Conservation (phyloP, 1,284 basidiomycete genomes). For the Trichosporon sp. region DNA sequence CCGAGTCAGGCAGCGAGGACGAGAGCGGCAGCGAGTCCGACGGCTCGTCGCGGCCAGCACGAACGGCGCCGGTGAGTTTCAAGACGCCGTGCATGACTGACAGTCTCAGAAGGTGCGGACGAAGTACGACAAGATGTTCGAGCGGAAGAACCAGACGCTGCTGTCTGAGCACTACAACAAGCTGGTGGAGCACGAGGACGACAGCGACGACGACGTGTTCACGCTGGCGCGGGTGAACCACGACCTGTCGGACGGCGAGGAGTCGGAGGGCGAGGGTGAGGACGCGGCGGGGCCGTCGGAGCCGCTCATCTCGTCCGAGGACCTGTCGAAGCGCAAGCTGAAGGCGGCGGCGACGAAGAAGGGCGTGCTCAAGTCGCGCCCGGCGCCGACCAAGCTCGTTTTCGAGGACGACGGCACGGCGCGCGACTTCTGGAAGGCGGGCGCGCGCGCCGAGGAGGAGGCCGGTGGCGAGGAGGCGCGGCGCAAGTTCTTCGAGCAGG, state of each 20-base stretch:
- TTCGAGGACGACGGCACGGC: slow-evolving; percentile 80
- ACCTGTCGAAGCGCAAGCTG: slow-evolving; percentile 61
- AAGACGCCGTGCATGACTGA: neutral
- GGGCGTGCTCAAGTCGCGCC: slow-evolving; percentile 61
- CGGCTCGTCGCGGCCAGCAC: neutral
- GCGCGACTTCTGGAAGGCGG: slow-evolving; percentile 74
- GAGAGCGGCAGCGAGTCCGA: slow-evolving; percentile 6
- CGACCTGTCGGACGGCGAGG: slow-evolving; percentile 53
- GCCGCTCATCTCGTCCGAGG: slow-evolving; percentile 37
- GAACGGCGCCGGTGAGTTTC: slow-evolving; percentile 1
- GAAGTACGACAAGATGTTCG: slow-evolving; percentile 98
- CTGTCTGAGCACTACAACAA: slow-evolving; percentile 87
- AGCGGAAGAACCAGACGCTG: slow-evolving; percentile 90
- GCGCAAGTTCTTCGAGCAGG: slow-evolving; percentile 64
- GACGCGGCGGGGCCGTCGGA: slow-evolving; percentile 33
- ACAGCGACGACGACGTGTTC: slow-evolving; percentile 71
- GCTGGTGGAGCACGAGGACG: slow-evolving; percentile 66
- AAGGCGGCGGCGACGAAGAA: slow-evolving; percentile 75
- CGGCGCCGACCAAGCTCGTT: slow-evolving; percentile 61
- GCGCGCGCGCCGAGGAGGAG: slow-evolving; percentile 61
- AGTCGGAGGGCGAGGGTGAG: slow-evolving; percentile 48
- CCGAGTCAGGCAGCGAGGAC: slow-evolving; percentile 8
- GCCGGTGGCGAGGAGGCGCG: slow-evolving; percentile 66
- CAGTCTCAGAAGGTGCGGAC: slow-evolving; percentile 60
- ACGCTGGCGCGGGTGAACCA: slow-evolving; percentile 89